phyloP scores from a whole-genome alignment of 257 asterid genomes.

The Solanum clarkiae region DNA sequence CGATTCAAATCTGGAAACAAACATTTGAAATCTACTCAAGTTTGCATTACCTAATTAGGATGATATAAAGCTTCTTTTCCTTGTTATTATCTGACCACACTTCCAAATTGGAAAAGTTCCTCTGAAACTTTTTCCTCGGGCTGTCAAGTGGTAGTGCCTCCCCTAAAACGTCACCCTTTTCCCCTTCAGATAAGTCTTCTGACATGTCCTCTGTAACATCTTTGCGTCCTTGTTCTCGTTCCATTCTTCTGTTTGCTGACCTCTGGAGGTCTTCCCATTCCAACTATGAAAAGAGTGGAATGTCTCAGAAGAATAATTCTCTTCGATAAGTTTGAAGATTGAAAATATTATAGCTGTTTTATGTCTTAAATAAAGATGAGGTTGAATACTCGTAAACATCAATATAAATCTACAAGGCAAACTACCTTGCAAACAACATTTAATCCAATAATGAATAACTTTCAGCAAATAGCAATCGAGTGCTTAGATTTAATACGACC shows the following conservation, averaged over 20 bases:
- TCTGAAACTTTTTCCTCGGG: conserved; percentile 33
- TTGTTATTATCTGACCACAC: conserved; percentile 49
- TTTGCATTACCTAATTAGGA: conserved; percentile 48
- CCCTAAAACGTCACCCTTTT: conserved; percentile 46
- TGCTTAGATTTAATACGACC: not conserved
- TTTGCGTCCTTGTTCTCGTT: conserved; percentile 62
- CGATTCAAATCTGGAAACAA: not conserved
- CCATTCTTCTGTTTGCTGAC: conserved; percentile 42
- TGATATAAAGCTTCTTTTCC: conserved; percentile 63
- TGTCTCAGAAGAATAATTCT: not conserved
- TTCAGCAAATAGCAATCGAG: not conserved
- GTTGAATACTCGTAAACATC: not conserved
- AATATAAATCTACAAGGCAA: not conserved
- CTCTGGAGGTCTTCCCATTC: conserved; percentile 56
- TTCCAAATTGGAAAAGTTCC: conserved; percentile 46
- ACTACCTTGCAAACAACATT: not conserved
- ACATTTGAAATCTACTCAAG: not conserved
- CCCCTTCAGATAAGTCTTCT: conserved; percentile 80
- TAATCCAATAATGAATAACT: not conserved
- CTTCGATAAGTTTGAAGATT: not conserved
- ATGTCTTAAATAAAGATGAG: not conserved
- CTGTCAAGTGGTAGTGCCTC: conserved; percentile 40
- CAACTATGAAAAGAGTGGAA: conserved; percentile 23
- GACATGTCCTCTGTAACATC: conserved; percentile 76
- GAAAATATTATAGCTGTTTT: not conserved